Conservation (phyloP, 331 rosid species). For the Rosa hybrid region DNA sequence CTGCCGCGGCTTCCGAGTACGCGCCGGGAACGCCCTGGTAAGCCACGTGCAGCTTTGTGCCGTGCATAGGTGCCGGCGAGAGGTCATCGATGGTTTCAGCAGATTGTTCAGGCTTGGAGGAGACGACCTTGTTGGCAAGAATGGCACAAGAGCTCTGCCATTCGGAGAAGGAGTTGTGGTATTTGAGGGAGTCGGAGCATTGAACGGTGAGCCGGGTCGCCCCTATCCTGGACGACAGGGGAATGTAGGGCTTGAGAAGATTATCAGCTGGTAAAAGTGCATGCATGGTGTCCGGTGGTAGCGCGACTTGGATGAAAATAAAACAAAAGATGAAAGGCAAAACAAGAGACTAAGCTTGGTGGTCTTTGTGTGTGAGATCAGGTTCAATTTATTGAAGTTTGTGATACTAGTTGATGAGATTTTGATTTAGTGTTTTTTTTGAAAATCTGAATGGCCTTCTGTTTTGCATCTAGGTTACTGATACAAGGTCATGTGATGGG, state of each 20-base stretch:
- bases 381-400: no score
- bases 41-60: slow-evolving; percentile 67
- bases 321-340: background rate
- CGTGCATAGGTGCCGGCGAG: slow-evolving; percentile 90
- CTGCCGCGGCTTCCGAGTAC: slow-evolving; percentile 96
- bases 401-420: no score
- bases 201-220: slow-evolving; percentile 34
- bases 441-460: no score
- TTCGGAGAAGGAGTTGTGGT: slow-evolving; percentile 54
- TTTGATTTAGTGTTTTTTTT: no score
- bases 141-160: slow-evolving; percentile 95
- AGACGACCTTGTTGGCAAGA: slow-evolving; percentile 63
- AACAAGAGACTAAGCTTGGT: slow-evolving; percentile 38
- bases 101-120: slow-evolving; percentile 27
- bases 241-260: slow-evolving; percentile 33
- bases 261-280: slow-evolving; percentile 49
- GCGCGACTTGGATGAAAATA: background rate
- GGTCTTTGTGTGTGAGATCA: slow-evolving; percentile 33
- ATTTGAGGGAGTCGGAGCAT: slow-evolving; percentile 45
- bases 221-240: background rate
- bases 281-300: slow-evolving; percentile 42
- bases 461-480: no score
- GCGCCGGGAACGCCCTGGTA: slow-evolving; percentile 97
- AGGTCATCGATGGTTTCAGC: slow-evolving; percentile 61
- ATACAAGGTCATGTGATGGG: no score